Percentiles rank a stretch among this genome's conserved stretches.
phyloP scores from a whole-genome alignment of 2,329 filamentous ascomycete species.

The Sclerotiophoma versabilis region DNA sequence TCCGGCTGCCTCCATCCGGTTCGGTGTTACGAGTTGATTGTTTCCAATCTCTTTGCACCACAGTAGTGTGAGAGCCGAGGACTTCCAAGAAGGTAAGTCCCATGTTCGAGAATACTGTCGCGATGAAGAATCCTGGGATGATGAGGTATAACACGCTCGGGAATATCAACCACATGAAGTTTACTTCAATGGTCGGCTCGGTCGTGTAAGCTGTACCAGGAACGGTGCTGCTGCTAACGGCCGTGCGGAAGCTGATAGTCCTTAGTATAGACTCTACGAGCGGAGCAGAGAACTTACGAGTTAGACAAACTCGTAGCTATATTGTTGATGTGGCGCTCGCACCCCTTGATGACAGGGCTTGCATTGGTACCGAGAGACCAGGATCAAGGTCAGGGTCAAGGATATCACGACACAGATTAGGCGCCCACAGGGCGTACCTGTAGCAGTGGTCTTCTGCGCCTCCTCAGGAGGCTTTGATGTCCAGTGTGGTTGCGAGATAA shows the following conservation, averaged over 20 bases:
- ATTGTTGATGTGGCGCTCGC: neutral
- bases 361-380: neutral
- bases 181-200: neutral
- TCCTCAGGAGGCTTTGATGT: neutral
- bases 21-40: neutral
- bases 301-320: neutral
- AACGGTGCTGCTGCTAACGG: neutral
- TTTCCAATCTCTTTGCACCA: conserved; percentile 1
- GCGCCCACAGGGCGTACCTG: neutral
- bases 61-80: neutral
- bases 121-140: neutral
- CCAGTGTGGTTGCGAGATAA: neutral
- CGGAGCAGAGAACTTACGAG: neutral
- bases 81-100: neutral
- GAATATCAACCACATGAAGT: neutral
- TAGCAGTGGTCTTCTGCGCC: neutral
- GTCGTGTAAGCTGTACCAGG: neutral
- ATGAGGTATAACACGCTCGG: neutral
- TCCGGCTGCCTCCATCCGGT: neutral
- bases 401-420: neutral
- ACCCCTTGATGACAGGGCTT: neutral
- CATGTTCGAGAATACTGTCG: neutral
- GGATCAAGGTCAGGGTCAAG: neutral
- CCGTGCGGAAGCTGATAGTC: neutral
- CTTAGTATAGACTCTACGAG: neutral